Evolutionary conservation across 2,329 filamentous ascomycete species (phyloP).

Genomic region (Graphilbum sp.): DNA sequence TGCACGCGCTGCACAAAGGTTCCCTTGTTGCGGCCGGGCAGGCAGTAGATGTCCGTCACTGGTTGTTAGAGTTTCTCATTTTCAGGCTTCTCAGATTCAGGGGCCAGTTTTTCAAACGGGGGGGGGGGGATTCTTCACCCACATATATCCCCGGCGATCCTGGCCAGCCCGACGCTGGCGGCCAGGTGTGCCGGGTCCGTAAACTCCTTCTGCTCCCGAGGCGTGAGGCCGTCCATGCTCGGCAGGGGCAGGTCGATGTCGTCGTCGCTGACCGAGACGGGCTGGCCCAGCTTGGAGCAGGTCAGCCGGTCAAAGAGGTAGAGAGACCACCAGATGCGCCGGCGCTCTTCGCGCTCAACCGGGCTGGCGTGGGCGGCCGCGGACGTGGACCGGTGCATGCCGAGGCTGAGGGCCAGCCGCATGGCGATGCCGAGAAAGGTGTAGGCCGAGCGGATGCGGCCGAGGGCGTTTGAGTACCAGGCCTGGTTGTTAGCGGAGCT

Average conservation of each 20-base stretch:
- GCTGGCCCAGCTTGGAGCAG: constrained; percentile 3
- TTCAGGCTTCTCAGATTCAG: too few relatives aligned
- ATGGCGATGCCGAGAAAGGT: constrained; percentile 20
- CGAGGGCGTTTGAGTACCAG: constrained; percentile 21
- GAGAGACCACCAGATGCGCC: constrained; percentile 1
- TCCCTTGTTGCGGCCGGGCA: too few relatives aligned
- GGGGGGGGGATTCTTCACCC: too few relatives aligned
- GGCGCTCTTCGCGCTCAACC: constrained; percentile 14
- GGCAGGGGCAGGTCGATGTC: constrained; percentile 2
- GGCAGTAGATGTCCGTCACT: too few relatives aligned
- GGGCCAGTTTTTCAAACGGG: too few relatives aligned
- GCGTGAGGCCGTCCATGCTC: neutral
- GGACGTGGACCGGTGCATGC: constrained; percentile 20
- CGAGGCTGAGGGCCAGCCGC: constrained; percentile 18
- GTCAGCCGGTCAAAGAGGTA: constrained; percentile 2
- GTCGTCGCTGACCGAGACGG: constrained; percentile 1
- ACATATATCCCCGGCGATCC: constrained; percentile 2
- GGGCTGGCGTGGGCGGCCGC: constrained; percentile 15
- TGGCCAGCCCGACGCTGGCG: neutral
- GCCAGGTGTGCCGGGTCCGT: neutral
- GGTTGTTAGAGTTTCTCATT: too few relatives aligned
- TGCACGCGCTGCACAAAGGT: too few relatives aligned
- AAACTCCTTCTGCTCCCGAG: neutral
- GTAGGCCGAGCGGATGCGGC: constrained; percentile 22
- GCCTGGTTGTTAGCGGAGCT: constrained; percentile 10